These are phyloP conservation scores for Trichoderma polysporum DNA, from an alignment of 2,329 filamentous ascomycete genomes.

Conservation along the genomic window DNA sequence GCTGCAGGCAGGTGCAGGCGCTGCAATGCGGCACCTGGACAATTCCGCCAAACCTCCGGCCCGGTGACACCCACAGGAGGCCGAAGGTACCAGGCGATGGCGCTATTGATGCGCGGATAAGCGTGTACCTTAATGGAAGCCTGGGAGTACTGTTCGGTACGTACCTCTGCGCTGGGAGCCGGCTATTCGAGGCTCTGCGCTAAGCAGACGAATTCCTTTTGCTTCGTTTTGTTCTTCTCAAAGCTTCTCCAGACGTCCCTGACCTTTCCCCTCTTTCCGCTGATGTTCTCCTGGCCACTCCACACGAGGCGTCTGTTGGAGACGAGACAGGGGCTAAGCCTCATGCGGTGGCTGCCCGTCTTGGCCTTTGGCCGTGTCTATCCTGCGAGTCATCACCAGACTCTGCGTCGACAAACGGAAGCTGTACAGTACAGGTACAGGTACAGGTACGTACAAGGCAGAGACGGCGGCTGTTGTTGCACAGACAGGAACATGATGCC, in stretches of 20 bases:
- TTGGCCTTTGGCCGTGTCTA: not conserved
- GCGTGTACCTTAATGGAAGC: not conserved
- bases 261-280: conserved; percentile 3
- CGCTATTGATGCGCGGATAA: not conserved
- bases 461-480: not conserved
- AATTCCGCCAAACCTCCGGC: conserved; percentile 18
- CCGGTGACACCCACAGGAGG: conserved; percentile 2
- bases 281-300: not conserved
- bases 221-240: conserved; percentile 20
- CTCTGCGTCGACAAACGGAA: not conserved
- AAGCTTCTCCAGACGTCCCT: conserved; percentile 12
- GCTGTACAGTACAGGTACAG: not conserved
- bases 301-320: not conserved
- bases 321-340: conserved; percentile 1
- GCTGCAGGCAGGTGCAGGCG: conserved; percentile 16
- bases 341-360: not conserved
- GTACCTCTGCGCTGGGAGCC: conserved; percentile 23
- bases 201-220: conserved; percentile 12
- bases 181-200: conserved; percentile 38
- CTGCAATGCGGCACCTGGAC: conserved; percentile 18
- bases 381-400: conserved; percentile 21
- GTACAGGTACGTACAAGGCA: not conserved
- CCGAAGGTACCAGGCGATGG: not conserved
- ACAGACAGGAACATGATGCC: not conserved
- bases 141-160: not conserved